Base-by-base conservation (phyloP, 1,284 basidiomycete species). In the Leucoagaricus sp. region DNA sequence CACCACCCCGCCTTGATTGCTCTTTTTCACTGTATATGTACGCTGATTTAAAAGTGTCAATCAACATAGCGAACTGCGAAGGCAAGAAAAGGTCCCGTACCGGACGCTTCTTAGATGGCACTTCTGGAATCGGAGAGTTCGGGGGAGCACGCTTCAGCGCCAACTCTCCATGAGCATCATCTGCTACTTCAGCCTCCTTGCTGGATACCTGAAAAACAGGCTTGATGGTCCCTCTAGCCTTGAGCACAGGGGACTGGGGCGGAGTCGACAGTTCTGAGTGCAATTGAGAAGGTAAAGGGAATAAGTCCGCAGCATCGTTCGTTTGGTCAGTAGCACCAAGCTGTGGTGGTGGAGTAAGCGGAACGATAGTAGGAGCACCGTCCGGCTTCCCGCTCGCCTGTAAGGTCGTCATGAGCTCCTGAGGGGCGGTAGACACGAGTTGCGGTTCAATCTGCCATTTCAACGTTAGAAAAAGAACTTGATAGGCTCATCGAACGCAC, bases 161-260 rank as follows among this genome's bases (percentile, higher is more conserved):
- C 3, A 66, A 62, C 13, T 68, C 67, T 2, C 70, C 62, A 2
- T 67, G 64, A 17, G 61, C 59, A 38, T 72, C 68, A 28, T 73
- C 69, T 23, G 72, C 71, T 5, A 60, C 62, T 53, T 70, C 71
- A 7, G 59, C 66, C 17, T 64, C 67, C 19, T 45, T 38, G 26
- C 53, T 49, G 26, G 61, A 53, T 19, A 65, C 57, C 19, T 58
- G 51, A 15, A 61, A 33, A 34, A 59, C 63, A 9, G 62, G 56
- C 4, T 42, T 31, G 10, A 25, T 53, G 29, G 46, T 44, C 31
- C 55, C 55, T 26, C 50, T 48, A 29, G 15, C 17, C 12, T 23
- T 58, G 23, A 45, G 50, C 33, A 38, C 21, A 41, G 26, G 47
- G 19, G 52, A 51, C 15, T 55, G 52, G 3, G 47, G 48, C 7